These are phyloP conservation scores for Scedosporium minutisporum DNA, from an alignment of 2,329 filamentous ascomycete species.

Conservation along the genomic window DNA sequence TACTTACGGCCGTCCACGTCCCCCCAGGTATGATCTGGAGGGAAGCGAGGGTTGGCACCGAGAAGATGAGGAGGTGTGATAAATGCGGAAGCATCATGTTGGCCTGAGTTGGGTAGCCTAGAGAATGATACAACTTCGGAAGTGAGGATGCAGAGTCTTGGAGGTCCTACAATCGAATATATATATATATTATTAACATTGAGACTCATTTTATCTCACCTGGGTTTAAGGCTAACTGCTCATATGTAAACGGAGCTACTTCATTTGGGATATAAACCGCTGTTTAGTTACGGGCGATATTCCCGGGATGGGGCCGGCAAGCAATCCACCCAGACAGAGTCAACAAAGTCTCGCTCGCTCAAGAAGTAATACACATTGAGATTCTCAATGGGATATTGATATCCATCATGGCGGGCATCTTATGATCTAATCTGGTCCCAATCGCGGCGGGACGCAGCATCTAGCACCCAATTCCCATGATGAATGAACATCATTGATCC, in stretches of 20 bases:
- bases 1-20: conserved; percentile 34
- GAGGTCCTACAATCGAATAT: background rate
- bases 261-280: background rate
- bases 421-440: background rate
- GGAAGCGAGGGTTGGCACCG: conserved; percentile 11
- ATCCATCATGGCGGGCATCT: background rate
- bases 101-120: background rate
- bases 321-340: too few species aligned
- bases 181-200: background rate
- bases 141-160: background rate
- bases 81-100: background rate
- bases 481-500: too few species aligned
- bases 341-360: too few species aligned
- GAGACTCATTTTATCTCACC: background rate
- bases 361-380: too few species aligned
- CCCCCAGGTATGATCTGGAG: conserved; percentile 32
- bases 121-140: background rate
- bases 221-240: background rate
- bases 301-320: background rate
- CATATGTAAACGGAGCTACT: background rate
- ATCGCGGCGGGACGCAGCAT: background rate
- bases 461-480: background rate
- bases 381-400: background rate
- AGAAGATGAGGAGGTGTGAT: background rate
- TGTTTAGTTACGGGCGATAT: background rate